These are phyloP conservation scores for Daldinia decipiens DNA, from an alignment of 495 filamentous ascomycete genomes.

Conservation along the genomic window DNA sequence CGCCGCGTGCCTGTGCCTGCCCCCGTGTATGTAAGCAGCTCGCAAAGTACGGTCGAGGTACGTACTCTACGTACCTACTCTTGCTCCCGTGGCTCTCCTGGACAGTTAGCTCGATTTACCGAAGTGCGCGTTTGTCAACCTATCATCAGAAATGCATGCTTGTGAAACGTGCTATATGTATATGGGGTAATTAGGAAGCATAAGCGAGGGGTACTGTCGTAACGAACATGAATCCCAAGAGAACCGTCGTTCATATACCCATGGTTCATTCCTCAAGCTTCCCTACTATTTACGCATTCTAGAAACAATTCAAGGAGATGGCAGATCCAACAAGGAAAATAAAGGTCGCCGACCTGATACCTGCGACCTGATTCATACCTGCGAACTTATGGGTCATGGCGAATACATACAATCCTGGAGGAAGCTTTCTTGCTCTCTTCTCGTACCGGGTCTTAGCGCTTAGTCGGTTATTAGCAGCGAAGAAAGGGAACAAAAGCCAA, in stretches of 20 bases:
- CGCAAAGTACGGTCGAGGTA: background rate
- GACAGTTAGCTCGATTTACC: conserved; percentile 38
- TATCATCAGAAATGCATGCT: conserved; percentile 40
- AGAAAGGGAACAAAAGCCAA: conserved; percentile 10
- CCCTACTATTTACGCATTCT: conserved; percentile 15
- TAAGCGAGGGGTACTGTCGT: conserved; percentile 36
- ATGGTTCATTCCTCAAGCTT: conserved; percentile 21
- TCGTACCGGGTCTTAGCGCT: background rate
- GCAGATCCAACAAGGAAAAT: conserved; percentile 7
- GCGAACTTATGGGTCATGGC: background rate
- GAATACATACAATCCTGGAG: conserved; percentile 13
- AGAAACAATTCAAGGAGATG: conserved; percentile 22
- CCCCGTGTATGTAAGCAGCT: conserved; percentile 1
- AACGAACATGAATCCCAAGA: conserved; percentile 30
- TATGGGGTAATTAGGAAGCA: conserved; percentile 44
- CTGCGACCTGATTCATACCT: background rate
- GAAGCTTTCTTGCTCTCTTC: conserved; percentile 1
- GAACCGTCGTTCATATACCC: conserved; percentile 14
- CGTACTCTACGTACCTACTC: background rate
- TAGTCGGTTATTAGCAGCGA: conserved; percentile 23
- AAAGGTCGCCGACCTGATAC: conserved; percentile 3
- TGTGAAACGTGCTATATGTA: conserved; percentile 46
- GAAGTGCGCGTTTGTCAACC: conserved; percentile 46
- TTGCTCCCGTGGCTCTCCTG: background rate
- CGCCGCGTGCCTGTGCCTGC: conserved; percentile 31